Base-by-base conservation (phyloP, 176 grass and related monocot genomes). In the Eragrostis curvula region DNA sequence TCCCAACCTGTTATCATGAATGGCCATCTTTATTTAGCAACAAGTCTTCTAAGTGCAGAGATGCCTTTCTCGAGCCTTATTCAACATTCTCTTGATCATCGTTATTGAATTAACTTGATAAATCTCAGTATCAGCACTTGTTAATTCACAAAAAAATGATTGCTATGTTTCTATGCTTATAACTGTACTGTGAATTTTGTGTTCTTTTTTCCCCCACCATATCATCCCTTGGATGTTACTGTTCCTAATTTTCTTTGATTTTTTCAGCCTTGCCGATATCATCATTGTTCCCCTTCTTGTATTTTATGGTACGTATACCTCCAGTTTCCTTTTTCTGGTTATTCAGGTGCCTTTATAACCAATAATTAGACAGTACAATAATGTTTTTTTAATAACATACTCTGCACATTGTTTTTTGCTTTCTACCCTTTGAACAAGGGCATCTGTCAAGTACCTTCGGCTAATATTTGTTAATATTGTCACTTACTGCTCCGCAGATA, bases 301-400 rank as follows among this genome's bases (percentile, higher is more conserved):
- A 95, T 85, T 95, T 95, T 71, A 91, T 95, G 89, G 92, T 95
- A 92, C 21, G 89, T 85, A 73, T 73, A 53, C 45, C 14, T 57
- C 18, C 17, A 2, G 3, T 74, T 18, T 18, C 21, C 30, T 27
- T 63, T 73, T 48, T 16, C 25, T 69, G 7, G 24, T 6, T 60
- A 36, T 52, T 65, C 49, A 81, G 25, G 14, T 30, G n/a, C 23
- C 8, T 59, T 53, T 16, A 83, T 77, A 70, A 21, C 18, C 9
- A 68, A 58, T 36, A 74, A 14, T 4, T 46, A 73, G 18, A 1
- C 49, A 82, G 12, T 52, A 71, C 18, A 45, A 28, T 12, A 47
- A 58, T 64, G 8, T 39, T 20, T 52, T 88, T 56, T 65, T 2
- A 1, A 68, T 71, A 70, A 17, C 24, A 7, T 36, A 16, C 7